These are phyloP conservation scores for Erigeron canadensis DNA, from an alignment of 129 eudicot species.

Conservation along the genomic window DNA sequence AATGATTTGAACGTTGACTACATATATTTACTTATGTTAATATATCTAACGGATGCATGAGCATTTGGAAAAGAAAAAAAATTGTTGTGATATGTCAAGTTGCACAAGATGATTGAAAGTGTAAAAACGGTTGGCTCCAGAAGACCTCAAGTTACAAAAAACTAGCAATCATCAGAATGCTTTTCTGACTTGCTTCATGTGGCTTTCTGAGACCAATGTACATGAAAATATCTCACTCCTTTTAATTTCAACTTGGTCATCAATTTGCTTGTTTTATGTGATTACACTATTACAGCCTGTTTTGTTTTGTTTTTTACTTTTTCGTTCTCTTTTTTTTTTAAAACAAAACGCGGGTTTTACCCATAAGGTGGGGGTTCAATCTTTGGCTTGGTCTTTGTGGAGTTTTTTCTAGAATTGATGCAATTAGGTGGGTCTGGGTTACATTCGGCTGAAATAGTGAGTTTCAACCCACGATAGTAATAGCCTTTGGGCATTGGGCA, in stretches of 20 bases:
- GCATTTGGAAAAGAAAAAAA: not conserved
- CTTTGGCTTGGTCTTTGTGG: too few species aligned
- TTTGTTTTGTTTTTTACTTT: not conserved
- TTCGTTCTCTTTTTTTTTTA: not conserved
- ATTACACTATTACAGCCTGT: not conserved
- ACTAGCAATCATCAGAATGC: slow-evolving; percentile 5
- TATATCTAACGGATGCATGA: not conserved
- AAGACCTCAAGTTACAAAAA: slow-evolving; percentile 2
- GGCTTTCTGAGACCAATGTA: not conserved
- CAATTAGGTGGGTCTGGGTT: too few species aligned
- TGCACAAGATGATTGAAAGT: not conserved
- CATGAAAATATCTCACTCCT: not conserved
- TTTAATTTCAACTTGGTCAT: slow-evolving; percentile 1
- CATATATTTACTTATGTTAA: not conserved
- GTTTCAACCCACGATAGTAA: too few species aligned
- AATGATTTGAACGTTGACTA: not conserved
- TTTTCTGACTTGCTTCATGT: slow-evolving; percentile 20
- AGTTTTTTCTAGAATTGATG: too few species aligned
- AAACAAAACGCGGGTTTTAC: too few species aligned
- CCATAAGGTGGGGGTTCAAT: too few species aligned
- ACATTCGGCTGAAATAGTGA: too few species aligned
- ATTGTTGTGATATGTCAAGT: slow-evolving; percentile 2
- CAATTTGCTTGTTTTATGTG: slow-evolving; percentile 14
- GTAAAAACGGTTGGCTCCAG: not conserved
- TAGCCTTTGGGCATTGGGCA: too few species aligned